phyloP scores from a whole-genome alignment of 768 basidiomycete species.

The Podaxis sp. region DNA sequence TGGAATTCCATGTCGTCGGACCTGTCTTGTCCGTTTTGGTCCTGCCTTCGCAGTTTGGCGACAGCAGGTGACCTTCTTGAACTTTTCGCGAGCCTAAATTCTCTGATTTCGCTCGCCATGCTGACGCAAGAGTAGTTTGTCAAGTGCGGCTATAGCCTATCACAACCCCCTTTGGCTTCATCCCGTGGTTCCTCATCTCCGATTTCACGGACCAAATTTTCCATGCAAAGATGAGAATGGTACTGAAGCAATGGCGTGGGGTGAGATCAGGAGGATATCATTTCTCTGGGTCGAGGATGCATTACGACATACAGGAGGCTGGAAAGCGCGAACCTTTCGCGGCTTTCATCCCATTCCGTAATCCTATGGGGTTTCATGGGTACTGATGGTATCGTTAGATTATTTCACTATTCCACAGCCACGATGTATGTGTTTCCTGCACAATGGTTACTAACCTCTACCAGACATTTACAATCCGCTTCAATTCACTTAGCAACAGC shows the following conservation, averaged over 20 bases:
- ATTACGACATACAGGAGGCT: constrained; percentile 35
- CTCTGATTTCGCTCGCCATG: not conserved
- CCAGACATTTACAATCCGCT: not conserved
- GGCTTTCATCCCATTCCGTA: constrained; percentile 5
- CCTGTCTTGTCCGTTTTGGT: too few species aligned
- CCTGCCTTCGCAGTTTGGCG: too few species aligned
- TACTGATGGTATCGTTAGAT: not conserved
- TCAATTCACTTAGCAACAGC: not conserved
- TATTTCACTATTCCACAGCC: constrained; percentile 20
- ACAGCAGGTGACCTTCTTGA: constrained; percentile 9
- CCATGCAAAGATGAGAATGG: constrained; percentile 37
- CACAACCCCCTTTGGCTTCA: constrained; percentile 38
- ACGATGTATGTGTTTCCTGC: constrained; percentile 52
- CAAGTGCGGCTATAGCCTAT: constrained; percentile 38
- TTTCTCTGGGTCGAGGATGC: constrained; percentile 36
- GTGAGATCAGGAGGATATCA: constrained; percentile 44
- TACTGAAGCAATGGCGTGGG: constrained; percentile 38
- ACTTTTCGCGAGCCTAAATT: constrained; percentile 40
- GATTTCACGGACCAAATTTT: constrained; percentile 47
- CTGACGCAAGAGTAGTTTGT: not conserved
- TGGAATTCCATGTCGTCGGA: too few species aligned
- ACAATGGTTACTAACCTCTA: constrained; percentile 44
- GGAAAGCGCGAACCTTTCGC: constrained; percentile 48
- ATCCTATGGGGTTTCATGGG: not conserved
- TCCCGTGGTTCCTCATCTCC: constrained; percentile 40